Base-by-base conservation (phyloP, 2,329 filamentous ascomycete genomes). In the Xylaria sp. region DNA sequence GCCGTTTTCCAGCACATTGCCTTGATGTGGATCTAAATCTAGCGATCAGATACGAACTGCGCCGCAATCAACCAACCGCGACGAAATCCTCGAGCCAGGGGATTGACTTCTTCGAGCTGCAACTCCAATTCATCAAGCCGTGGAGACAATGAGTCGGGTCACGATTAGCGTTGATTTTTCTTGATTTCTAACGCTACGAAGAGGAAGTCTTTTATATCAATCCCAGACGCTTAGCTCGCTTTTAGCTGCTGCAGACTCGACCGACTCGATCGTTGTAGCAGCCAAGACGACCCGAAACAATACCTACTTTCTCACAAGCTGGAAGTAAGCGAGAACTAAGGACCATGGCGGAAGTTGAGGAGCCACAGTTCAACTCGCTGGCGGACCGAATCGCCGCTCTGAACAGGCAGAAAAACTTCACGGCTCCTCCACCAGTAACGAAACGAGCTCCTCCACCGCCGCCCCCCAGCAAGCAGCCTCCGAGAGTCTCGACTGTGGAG, bases 301-400 rank as follows among this genome's bases (percentile, higher is more conserved):
- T 5, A 28, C 7, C n/a, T 12, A 15, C 10, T 6, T 15, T 66
- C 39, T 49, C 33, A 39, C 49, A 8, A 13, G 48, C 43, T 31
- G 8, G 39, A 36, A 12, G 25, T 18, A 18, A 12, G 18, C 41
- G 13, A 28, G 31, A 49, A 9, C 7, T 9, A 49, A 48, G 15
- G 54, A 69, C 60, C 67, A 91, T 91, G 89, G 83, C 87, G 8
- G 89, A 91, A 62, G 82, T 84, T 54, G 87, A 90, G 74, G 89
- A 90, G 75, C 88, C 88, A 48, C 86, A 86, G 70, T 90, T 89
- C 78, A 89, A 82, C 67, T 86, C 86, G 8, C 83, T 91, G 31
- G 85, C 87, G 4, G 88, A 90, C 78, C 84, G 89, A 62, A 91
- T 91, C 71, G 88, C 89, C 10, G 89, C 89, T 36, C 83, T 91